Percentiles rank a stretch among this genome's conserved stretches.
phyloP scores from a whole-genome alignment of 108 stramenopile species.

The Conticribra weissflogii region DNA sequence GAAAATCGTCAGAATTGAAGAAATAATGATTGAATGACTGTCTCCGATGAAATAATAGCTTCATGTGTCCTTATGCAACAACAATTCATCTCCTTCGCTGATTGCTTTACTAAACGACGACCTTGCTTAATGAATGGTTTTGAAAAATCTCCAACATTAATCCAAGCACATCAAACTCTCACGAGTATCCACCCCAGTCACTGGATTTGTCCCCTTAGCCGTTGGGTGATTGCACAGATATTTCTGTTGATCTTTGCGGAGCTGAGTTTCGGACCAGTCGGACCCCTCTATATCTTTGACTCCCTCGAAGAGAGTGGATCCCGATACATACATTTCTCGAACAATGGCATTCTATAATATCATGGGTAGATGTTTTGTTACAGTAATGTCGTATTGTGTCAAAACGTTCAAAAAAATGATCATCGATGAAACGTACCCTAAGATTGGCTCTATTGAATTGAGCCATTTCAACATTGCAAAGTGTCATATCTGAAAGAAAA shows the following conservation, averaged over 20 bases:
- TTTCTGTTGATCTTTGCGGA: slow-evolving; percentile 92
- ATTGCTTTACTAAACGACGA: no score
- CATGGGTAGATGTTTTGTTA: no score
- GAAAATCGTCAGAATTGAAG: no score
- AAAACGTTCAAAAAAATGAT: no score
- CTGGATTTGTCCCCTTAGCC: slow-evolving; percentile 92
- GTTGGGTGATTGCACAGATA: slow-evolving; percentile 91
- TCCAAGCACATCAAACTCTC: slow-evolving; percentile 88
- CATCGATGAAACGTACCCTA: no score
- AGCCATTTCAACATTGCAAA: slow-evolving; percentile 86
- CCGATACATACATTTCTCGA: slow-evolving; percentile 90
- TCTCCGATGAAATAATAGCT: no score
- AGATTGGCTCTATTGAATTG: slow-evolving; percentile 82
- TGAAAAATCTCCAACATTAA: slow-evolving; percentile 19
- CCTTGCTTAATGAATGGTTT: no score
- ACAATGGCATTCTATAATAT: slow-evolving; percentile 75
- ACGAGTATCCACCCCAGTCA: slow-evolving; percentile 90
- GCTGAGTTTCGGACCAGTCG: slow-evolving; percentile 76
- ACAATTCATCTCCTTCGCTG: no score
- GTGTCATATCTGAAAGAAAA: slow-evolving; percentile 51
- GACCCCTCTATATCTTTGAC: slow-evolving; percentile 77
- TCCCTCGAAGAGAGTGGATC: slow-evolving; percentile 89
- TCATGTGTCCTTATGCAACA: no score
- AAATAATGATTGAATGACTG: no score
- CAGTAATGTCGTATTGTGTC: no score